phyloP scores from a whole-genome alignment of 331 rosid genomes.

The Malus hybrid region DNA sequence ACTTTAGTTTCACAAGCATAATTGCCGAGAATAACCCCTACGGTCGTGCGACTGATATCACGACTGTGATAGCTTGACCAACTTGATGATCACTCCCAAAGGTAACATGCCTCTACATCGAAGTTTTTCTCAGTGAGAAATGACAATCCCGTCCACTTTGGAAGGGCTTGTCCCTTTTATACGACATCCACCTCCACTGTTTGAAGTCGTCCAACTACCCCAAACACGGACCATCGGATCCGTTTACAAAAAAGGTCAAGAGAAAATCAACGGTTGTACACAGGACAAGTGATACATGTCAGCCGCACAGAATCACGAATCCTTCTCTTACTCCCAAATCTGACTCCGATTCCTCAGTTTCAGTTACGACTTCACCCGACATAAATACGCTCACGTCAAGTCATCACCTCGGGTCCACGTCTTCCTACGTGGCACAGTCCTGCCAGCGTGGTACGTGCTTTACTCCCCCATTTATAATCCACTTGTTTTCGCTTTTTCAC shows the following conservation, averaged over 20 bases:
- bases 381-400: constrained; percentile 4
- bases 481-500: not conserved
- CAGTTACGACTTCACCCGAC: not conserved
- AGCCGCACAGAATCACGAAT: not conserved
- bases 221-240: not conserved
- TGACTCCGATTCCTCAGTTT: constrained; percentile 9
- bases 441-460: constrained; percentile 9
- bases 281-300: not conserved
- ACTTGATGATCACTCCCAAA: not conserved
- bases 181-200: not conserved
- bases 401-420: not conserved
- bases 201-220: not conserved
- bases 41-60: too few relatives aligned
- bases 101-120: too few relatives aligned
- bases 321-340: not conserved
- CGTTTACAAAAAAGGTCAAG: not conserved
- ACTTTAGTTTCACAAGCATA: not conserved
- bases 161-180: not conserved
- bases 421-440: constrained; percentile 17
- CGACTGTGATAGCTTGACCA: not conserved
- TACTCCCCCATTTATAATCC: not conserved
- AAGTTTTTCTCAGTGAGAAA: too few relatives aligned
- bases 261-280: not conserved
- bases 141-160: not conserved
- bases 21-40: too few relatives aligned